phyloP scores from a whole-genome alignment of 129 eudicot genomes.

The Flaveria ramosissima region DNA sequence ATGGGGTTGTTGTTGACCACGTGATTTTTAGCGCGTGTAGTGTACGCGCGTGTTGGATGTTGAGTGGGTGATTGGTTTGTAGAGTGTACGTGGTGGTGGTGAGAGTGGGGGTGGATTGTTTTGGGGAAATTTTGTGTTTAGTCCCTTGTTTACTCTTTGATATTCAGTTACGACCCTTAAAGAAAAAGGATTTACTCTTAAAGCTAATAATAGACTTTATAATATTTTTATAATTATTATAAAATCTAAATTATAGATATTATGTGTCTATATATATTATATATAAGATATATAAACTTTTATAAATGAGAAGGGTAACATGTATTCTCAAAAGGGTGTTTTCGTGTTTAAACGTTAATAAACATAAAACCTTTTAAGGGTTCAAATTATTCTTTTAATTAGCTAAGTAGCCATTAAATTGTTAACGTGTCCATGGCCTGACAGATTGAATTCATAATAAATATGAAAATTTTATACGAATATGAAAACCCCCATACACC shows the following conservation, averaged over 20 bases:
- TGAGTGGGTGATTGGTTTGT: background rate
- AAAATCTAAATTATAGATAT: too few species aligned
- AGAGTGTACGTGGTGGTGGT: constrained; percentile 21
- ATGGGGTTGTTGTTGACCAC: constrained; percentile 28
- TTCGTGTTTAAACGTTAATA: too few species aligned
- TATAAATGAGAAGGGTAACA: too few species aligned
- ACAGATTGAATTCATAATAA: background rate
- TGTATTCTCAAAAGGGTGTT: too few species aligned
- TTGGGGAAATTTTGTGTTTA: background rate
- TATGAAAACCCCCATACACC: too few species aligned
- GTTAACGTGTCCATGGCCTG: background rate
- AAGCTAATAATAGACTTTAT: too few species aligned
- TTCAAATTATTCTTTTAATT: background rate
- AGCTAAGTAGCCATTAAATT: background rate
- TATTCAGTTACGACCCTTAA: background rate
- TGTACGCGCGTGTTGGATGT: constrained; percentile 8
- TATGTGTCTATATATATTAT: too few species aligned
- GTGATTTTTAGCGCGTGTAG: constrained; percentile 6
- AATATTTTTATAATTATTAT: too few species aligned
- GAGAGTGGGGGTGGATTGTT: constrained; percentile 25
- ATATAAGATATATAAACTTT: too few species aligned
- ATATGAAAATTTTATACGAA: background rate
- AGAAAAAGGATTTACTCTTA: background rate
- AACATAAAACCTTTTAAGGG: background rate
- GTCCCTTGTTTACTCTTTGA: background rate